These are phyloP conservation scores for Pseudocercospora crystallina DNA, from an alignment of 2,329 filamentous ascomycete genomes.

Conservation along the genomic window DNA sequence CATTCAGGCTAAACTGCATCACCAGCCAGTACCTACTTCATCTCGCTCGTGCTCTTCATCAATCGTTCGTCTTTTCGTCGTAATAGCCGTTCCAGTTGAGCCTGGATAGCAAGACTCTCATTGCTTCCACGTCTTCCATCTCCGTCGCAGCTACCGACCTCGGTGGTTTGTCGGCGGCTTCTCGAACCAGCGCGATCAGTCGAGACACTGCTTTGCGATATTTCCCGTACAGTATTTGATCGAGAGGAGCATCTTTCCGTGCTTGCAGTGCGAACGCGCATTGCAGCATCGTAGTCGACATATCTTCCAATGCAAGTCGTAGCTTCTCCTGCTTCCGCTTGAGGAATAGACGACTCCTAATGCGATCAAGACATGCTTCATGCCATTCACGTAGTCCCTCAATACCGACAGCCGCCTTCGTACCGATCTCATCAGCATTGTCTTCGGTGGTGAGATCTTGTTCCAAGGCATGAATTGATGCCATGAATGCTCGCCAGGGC, in stretches of 20 bases:
- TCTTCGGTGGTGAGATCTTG: constrained; percentile 54
- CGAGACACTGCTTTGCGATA: constrained; percentile 13
- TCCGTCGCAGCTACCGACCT: constrained; percentile 8
- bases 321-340: constrained; percentile 31
- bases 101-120: constrained; percentile 20
- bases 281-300: constrained; percentile 28
- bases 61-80: constrained; percentile 2
- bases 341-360: constrained; percentile 34
- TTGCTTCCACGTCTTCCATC: constrained; percentile 20
- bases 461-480: constrained; percentile 65
- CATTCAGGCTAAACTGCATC: background rate
- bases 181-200: constrained; percentile 14
- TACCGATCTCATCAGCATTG: constrained; percentile 8
- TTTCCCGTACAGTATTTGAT: background rate
- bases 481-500: constrained; percentile 71
- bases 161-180: constrained; percentile 17
- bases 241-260: background rate
- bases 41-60: no score
- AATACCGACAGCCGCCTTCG: constrained; percentile 22
- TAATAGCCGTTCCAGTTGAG: constrained; percentile 23
- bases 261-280: constrained; percentile 12
- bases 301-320: constrained; percentile 24
- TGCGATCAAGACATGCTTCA: constrained; percentile 29
- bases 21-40: no score
- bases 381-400: constrained; percentile 29